Base-by-base conservation (phyloP, 331 rosid genomes). In the Pyrus hybrid region DNA sequence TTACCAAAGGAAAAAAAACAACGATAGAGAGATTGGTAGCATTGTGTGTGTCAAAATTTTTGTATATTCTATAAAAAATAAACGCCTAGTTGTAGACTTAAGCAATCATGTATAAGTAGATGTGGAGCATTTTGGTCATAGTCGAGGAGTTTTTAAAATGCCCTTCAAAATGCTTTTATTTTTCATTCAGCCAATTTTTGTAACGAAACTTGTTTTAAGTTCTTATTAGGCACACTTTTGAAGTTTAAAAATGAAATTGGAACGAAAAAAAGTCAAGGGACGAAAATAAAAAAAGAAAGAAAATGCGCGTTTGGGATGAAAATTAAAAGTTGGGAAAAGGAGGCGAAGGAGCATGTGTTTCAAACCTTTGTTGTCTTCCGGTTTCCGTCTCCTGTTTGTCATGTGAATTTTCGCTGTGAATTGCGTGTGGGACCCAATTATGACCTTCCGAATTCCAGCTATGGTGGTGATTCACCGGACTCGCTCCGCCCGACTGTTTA, bases 391-490 rank as follows among this genome's bases (percentile, higher is more conserved):
- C 45, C 45, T 23, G 45, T n/a, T 57, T 82, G 41, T 23, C 64
- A 28, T 22, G 73, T 33, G 79, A 64, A 45, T 29, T 63, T 63
- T 72, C 72, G 78, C 83, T 69, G 86, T 68, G 18, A 85, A 49
- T 8, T 72, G 73, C 88, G 86, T 17, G 88, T 85, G 86, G 88
- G 88, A 37, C 84, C 84, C 51, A 1, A 1, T 4, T 5, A 5
- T n/a, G 33, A n/a, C 75, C 75, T 11, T 53, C 5, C 26, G 4
- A 16, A 30, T 68, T 73, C 72, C 80, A 75, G 72, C 79, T 49
- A 53, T 47, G 43, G 43, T 7, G 32, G 30, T 32, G 74, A 70
- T 1, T n/a, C 17, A 1, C 13, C 9, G 67, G 71, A 73, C 57
- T 16, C 70, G 12, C 75, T 22, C 3, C 71, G 6, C 11, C 10